Percentiles rank a stretch among this genome's conserved stretches.
These are phyloP conservation scores for Trametes sanguinea DNA, from an alignment of 768 basidiomycete genomes.

Conservation along the genomic window DNA sequence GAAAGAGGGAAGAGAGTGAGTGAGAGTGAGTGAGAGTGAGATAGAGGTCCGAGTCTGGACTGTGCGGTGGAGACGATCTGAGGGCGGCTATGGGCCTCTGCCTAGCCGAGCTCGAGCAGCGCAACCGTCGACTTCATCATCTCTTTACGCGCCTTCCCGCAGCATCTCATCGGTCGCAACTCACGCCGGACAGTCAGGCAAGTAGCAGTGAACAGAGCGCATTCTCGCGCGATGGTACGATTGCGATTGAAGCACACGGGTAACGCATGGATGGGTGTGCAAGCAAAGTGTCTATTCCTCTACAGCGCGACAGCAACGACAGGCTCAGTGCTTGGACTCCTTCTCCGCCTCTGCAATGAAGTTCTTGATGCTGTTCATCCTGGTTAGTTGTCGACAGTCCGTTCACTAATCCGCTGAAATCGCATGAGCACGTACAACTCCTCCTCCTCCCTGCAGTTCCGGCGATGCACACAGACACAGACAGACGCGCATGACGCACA, in stretches of 20 bases:
- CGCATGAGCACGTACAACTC: slow-evolving; percentile 62
- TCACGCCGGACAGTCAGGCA: background rate
- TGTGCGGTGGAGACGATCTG: slow-evolving; percentile 10
- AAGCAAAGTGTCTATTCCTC: slow-evolving; percentile 20
- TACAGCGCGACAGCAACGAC: slow-evolving; percentile 14
- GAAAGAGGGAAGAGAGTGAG: background rate
- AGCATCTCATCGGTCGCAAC: slow-evolving; percentile 3
- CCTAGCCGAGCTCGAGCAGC: slow-evolving; percentile 20
- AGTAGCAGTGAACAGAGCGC: background rate
- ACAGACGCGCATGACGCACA: slow-evolving; percentile 5
- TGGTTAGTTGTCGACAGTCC: slow-evolving; percentile 44
- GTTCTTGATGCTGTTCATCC: slow-evolving; percentile 70
- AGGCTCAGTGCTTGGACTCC: slow-evolving; percentile 54
- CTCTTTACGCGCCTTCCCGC: slow-evolving; percentile 6
- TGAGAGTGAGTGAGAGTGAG: background rate
- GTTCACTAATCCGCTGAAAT: slow-evolving; percentile 21
- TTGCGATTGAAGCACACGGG: background rate
- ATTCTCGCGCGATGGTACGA: background rate
- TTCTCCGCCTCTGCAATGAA: slow-evolving; percentile 86
- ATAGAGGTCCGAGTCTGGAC: background rate
- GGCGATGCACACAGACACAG: background rate
- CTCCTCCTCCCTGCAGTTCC: slow-evolving; percentile 69
- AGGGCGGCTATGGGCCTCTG: slow-evolving; percentile 1
- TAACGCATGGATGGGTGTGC: background rate
- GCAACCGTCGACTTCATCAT: slow-evolving; percentile 1